Conservation (phyloP, 164 flowering plant species). For the Magnolia kwangsiensis region DNA sequence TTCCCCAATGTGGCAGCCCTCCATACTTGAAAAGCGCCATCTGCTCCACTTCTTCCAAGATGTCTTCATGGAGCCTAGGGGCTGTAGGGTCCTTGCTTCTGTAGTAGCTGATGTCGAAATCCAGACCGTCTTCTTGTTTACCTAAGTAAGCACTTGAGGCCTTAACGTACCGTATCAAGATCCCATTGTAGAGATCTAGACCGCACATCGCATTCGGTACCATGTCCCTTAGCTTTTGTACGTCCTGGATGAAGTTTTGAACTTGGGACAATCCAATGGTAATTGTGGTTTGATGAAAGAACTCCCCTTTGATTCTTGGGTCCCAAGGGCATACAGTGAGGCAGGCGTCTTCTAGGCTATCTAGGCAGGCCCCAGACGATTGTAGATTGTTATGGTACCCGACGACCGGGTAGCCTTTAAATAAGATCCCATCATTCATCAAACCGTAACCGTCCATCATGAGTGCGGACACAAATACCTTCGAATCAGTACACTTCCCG, state of each 20-base stretch:
- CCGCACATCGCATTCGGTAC: slow-evolving; percentile 60
- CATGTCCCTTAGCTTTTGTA: slow-evolving; percentile 42
- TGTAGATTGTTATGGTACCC: slow-evolving; percentile 65
- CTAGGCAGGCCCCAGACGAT: slow-evolving; percentile 64
- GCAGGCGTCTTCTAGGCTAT: slow-evolving; percentile 23
- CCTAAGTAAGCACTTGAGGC: slow-evolving; percentile 63
- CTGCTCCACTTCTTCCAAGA: slow-evolving; percentile 74
- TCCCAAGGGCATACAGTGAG: slow-evolving; percentile 73
- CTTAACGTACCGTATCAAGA: slow-evolving; percentile 73
- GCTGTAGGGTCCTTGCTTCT: slow-evolving; percentile 47
- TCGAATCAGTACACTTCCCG: slow-evolving; percentile 45
- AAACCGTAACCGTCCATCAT: slow-evolving; percentile 15
- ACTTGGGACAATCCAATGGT: slow-evolving; percentile 45
- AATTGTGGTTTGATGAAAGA: slow-evolving; percentile 60
- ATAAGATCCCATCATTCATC: slow-evolving; percentile 48
- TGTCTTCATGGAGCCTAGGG: slow-evolving; percentile 56
- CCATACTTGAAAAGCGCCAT: slow-evolving; percentile 61
- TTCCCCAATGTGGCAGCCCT: slow-evolving; percentile 79
- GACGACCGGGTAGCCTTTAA: slow-evolving; percentile 59
- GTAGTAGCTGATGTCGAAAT: slow-evolving; percentile 69
- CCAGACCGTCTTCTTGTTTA: slow-evolving; percentile 63
- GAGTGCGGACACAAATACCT: slow-evolving; percentile 12
- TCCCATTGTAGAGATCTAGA: slow-evolving; percentile 59
- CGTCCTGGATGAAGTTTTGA: slow-evolving; percentile 53
- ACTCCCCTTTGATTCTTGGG: slow-evolving; percentile 46